Evolutionary conservation across 179 eudicot species (phyloP), one percentile per base, ranked within the genome.

Genomic region (Silene noctiflora): DNA sequence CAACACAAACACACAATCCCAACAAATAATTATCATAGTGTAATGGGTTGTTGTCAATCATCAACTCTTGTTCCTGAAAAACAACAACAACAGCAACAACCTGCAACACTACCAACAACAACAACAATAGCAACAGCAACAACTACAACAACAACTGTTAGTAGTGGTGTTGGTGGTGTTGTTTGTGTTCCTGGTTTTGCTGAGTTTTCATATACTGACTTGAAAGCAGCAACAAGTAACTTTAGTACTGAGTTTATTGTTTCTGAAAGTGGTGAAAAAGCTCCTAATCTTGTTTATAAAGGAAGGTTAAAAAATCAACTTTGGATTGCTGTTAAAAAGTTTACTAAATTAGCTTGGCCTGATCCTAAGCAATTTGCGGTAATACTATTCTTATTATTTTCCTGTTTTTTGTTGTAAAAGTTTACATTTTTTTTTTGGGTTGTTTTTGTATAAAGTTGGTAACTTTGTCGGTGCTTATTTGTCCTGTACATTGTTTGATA

Each of bases 251-350:
- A 89, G 14, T 82, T 80, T 59, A 88, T 92, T 60, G 93, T 89
- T 31, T 92, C 97, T 5, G 97, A 89, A 53, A 85, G 97, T 81
- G 96, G 96, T n/a, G 96, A 92, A 58, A 92, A 89, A 77, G 97
- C 97, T 3, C 91, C 97, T 20, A 92, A 92, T 81, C 87, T 91
- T 31, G 97, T 92, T 20, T 92, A 92, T 73, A 85, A 84, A 73
- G 97, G 97, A 6, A 79, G 86, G 12, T 77, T 92, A 31, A 88
- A 88, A 75, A 92, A 91, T 73, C 85, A 84, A 39, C 89, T 89
- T 31, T 88, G 89, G 96, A 92, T 92, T 85, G 97, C 96, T 53
- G 88, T 92, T 48, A 92, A 92, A 85, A 92, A 92, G 83, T 92
- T 92, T 35, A 85, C 96, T 20, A 92, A 92, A 69, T 76, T 84